phyloP scores from a whole-genome alignment of 495 filamentous ascomycete species.

The Wilcoxina mikolae region DNA sequence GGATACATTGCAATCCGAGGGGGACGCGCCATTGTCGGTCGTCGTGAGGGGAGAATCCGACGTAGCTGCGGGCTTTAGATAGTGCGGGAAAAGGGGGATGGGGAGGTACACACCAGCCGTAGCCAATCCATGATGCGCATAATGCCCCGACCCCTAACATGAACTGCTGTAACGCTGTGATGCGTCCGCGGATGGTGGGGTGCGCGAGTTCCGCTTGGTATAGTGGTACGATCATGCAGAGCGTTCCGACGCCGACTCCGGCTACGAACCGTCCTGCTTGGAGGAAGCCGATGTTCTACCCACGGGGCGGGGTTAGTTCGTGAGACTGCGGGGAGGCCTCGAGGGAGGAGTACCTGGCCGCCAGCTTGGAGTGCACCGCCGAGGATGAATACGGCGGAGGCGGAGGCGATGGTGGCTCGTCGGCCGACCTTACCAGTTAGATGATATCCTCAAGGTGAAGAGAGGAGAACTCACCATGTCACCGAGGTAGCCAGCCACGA shows the following conservation, averaged over 20 bases:
- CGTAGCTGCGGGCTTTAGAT: constrained; percentile 6
- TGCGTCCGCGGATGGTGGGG: constrained; percentile 35
- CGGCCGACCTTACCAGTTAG: no score
- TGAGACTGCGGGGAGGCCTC: background rate
- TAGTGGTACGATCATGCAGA: constrained; percentile 36
- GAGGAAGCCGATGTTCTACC: constrained; percentile 13
- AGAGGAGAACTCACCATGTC: no score
- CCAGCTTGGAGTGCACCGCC: constrained; percentile 41
- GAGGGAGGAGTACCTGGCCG: constrained; percentile 3
- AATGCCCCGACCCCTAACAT: constrained; percentile 45
- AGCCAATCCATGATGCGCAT: constrained; percentile 34
- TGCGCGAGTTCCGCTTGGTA: constrained; percentile 32
- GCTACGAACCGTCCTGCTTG: constrained; percentile 22
- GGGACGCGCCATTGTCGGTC: constrained; percentile 41
- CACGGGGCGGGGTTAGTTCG: no score
- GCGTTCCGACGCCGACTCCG: constrained; percentile 30
- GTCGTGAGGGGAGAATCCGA: constrained; percentile 24
- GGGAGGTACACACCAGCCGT: constrained; percentile 31
- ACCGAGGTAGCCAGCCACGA: constrained; percentile 35
- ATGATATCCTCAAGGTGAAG: no score
- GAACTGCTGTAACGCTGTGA: constrained; percentile 45
- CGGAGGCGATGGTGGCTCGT: constrained; percentile 37
- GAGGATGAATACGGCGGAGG: constrained; percentile 43
- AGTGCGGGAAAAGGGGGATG: background rate
- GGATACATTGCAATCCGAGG: constrained; percentile 45